A percentile compares a stretch with the other conserved stretches of the same genome.
phyloP scores from a whole-genome alignment of 352 stramenopile species.

The Pythium folliculosum region DNA sequence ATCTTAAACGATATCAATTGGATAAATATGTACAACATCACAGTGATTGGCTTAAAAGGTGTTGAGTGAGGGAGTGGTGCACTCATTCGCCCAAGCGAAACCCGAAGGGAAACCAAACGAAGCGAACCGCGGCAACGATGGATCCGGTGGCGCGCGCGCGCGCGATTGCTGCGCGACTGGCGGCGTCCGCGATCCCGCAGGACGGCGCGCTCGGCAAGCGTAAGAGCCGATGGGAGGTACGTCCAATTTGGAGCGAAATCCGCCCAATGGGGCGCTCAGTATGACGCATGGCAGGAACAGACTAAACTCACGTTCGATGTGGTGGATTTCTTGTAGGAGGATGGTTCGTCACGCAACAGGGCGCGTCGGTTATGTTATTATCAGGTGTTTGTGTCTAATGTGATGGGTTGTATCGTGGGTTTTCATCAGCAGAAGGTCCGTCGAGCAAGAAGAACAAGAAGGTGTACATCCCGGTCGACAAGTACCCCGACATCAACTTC shows the following conservation, averaged over 20 bases:
- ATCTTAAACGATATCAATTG: neutral
- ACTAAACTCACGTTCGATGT: neutral
- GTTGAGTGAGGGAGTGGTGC: conserved; percentile 13
- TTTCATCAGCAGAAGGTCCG: conserved; percentile 2
- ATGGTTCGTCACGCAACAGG: conserved; percentile 31
- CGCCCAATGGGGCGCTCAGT: neutral
- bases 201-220: conserved; percentile 72
- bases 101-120: conserved; percentile 8
- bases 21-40: neutral
- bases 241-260: conserved; percentile 22
- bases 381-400: neutral
- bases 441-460: conserved; percentile 87
- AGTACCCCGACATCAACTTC: conserved; percentile 94
- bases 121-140: conserved; percentile 27
- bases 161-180: conserved; percentile 81
- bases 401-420: neutral
- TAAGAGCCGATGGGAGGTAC: conserved; percentile 85
- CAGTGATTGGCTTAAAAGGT: conserved; percentile 46
- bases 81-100: conserved; percentile 13
- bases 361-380: too few relatives aligned
- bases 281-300: conserved; percentile 1
- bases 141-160: conserved; percentile 81
- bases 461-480: conserved; percentile 90
- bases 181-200: conserved; percentile 64
- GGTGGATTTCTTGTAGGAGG: conserved; percentile 33